phyloP scores from a whole-genome alignment of 2,329 filamentous ascomycete species.

The Xylaria digitata region DNA sequence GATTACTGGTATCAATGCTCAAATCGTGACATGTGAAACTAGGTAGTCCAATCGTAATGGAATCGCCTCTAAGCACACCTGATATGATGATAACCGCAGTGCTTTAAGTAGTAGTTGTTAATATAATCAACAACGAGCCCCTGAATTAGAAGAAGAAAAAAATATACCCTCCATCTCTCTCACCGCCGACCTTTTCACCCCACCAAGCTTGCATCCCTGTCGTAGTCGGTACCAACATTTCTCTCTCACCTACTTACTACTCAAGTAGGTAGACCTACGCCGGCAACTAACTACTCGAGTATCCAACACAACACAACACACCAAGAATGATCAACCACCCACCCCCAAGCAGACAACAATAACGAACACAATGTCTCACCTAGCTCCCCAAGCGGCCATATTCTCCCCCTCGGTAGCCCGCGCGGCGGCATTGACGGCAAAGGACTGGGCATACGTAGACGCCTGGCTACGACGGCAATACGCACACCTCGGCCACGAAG shows the following conservation, averaged over 20 bases:
- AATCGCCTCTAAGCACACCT: too few species aligned
- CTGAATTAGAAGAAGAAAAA: neutral
- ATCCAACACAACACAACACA: neutral
- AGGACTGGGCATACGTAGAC: constrained; percentile 92
- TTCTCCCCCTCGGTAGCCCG: constrained; percentile 77
- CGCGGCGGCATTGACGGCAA: constrained; percentile 82
- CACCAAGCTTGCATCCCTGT: neutral
- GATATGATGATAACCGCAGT: too few species aligned
- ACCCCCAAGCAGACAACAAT: too few species aligned
- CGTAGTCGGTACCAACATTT: neutral
- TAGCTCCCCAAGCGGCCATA: constrained; percentile 60
- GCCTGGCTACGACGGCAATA: constrained; percentile 80
- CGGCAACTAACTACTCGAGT: too few species aligned
- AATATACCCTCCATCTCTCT: constrained; percentile 2
- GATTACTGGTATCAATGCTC: neutral
- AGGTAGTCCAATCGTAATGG: too few species aligned
- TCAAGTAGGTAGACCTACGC: too few species aligned
- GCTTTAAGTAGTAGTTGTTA: too few species aligned
- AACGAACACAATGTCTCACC: constrained; percentile 50
- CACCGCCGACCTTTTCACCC: constrained; percentile 11
- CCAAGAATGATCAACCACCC: neutral
- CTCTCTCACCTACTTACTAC: too few species aligned
- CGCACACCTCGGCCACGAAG: constrained; percentile 10
- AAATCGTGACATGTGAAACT: neutral
- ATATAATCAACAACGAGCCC: too few species aligned